Evolutionary conservation across 495 filamentous ascomycete species (phyloP).

Genomic region (Penicillium macrosclerotiorum): DNA sequence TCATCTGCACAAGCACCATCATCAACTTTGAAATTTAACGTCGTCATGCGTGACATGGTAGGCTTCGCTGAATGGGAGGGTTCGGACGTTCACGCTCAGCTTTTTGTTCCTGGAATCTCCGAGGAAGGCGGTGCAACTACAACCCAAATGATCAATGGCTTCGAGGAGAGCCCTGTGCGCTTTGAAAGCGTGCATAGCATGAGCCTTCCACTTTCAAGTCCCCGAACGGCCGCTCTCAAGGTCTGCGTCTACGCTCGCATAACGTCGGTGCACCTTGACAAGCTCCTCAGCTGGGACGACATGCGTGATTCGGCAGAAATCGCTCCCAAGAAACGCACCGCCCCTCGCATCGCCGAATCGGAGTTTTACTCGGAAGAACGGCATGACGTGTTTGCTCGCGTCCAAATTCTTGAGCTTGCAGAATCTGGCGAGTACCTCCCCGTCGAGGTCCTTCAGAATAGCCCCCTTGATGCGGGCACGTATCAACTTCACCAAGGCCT

Average conservation of each 20-base stretch:
- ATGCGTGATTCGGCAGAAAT: slow-evolving; percentile 69
- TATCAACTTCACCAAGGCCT: slow-evolving; percentile 96
- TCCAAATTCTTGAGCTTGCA: slow-evolving; percentile 86
- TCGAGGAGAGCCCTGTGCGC: slow-evolving; percentile 89
- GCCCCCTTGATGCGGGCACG: slow-evolving; percentile 74
- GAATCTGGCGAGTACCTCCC: slow-evolving; percentile 89
- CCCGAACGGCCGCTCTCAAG: slow-evolving; percentile 70
- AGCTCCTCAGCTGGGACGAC: slow-evolving; percentile 97
- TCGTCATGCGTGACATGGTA: slow-evolving; percentile 96
- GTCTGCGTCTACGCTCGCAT: slow-evolving; percentile 94
- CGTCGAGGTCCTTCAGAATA: slow-evolving; percentile 86
- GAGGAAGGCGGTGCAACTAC: slow-evolving; percentile 91
- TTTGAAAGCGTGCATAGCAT: slow-evolving; percentile 99
- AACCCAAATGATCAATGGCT: slow-evolving; percentile 90
- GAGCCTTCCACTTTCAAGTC: slow-evolving; percentile 87
- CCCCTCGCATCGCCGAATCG: slow-evolving; percentile 77
- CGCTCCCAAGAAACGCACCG: slow-evolving; percentile 58
- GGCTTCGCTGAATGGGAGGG: slow-evolving; percentile 97
- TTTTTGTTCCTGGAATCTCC: slow-evolving; percentile 89
- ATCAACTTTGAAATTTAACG: slow-evolving; percentile 94
- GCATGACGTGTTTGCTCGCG: slow-evolving; percentile 85
- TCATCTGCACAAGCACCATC: slow-evolving; percentile 91
- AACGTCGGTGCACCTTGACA: slow-evolving; percentile 92
- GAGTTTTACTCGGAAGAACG: slow-evolving; percentile 91
- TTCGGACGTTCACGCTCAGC: slow-evolving; percentile 90